phyloP scores from a whole-genome alignment of 177 flowering plant species.

The Tripterygium wilfordii region DNA sequence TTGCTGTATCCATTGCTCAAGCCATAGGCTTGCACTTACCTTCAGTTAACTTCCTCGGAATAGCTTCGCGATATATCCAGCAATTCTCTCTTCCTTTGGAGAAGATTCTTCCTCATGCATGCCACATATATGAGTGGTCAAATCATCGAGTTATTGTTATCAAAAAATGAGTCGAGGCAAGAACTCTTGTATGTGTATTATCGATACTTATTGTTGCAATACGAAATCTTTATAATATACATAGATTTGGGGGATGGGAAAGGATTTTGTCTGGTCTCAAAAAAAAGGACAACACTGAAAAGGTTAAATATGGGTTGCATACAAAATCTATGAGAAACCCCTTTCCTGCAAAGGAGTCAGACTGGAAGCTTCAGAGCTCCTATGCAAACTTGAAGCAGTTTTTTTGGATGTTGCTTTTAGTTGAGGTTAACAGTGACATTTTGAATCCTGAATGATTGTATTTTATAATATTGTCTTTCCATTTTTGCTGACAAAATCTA shows the following conservation, averaged over 20 bases:
- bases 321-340: conserved; percentile 5
- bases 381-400: conserved; percentile 37
- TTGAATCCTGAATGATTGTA: no score
- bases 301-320: conserved; percentile 4
- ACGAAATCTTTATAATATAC: conserved; percentile 57
- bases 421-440: no score
- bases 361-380: conserved; percentile 37
- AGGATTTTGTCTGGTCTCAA: conserved; percentile 28
- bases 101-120: conserved; percentile 59
- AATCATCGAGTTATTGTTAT: conserved; percentile 75
- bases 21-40: conserved; percentile 67
- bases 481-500: no score
- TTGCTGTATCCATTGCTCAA: conserved; percentile 64
- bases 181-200: conserved; percentile 77
- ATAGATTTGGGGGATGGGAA: conserved; percentile 90
- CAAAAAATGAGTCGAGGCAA: conserved; percentile 48
- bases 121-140: conserved; percentile 66
- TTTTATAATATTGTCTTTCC: no score
- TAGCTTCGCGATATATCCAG: conserved; percentile 59
- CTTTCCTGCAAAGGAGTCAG: conserved; percentile 17
- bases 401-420: conserved; percentile 35
- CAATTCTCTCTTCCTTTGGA: conserved; percentile 54
- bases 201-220: conserved; percentile 73
- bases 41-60: conserved; percentile 68
- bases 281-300: conserved; percentile 1